phyloP scores from a whole-genome alignment of 441 rosid species.

The Pelargonium fulgidum region DNA sequence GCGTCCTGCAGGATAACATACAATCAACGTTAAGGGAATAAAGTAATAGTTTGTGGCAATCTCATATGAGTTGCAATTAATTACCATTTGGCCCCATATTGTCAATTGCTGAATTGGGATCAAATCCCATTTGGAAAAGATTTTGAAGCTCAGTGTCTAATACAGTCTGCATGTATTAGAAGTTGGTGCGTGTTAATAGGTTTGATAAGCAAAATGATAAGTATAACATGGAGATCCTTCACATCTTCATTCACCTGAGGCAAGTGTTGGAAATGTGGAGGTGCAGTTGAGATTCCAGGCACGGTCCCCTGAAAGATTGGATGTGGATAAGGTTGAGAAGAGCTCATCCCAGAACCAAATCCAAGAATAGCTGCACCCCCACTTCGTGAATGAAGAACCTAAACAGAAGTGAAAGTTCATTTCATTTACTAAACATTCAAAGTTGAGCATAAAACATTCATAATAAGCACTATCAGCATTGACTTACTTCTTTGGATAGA shows the following conservation, averaged over 20 bases:
- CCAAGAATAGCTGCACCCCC: slow-evolving; percentile 37
- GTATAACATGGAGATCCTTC: background rate
- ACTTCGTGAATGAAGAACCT: slow-evolving; percentile 59
- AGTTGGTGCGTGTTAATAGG: background rate
- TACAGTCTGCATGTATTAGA: background rate
- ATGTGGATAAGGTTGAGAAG: slow-evolving; percentile 2
- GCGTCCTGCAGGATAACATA: slow-evolving; percentile 35
- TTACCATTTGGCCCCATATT: slow-evolving; percentile 1
- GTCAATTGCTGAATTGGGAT: slow-evolving; percentile 24
- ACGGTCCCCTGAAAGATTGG: background rate
- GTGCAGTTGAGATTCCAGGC: background rate
- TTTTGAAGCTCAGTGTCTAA: slow-evolving; percentile 3
- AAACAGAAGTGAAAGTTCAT: slow-evolving; percentile 15
- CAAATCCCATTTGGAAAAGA: slow-evolving; percentile 63
- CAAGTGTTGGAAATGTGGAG: background rate
- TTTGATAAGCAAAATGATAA: background rate
- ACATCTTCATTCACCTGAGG: slow-evolving; percentile 40
- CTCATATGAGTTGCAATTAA: background rate
- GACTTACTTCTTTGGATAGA: slow-evolving; percentile 77
- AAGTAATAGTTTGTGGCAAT: background rate
- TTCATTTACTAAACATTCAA: slow-evolving; percentile 18
- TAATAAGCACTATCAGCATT: background rate
- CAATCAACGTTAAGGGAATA: background rate
- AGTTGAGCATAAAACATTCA: background rate
- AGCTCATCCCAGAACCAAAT: background rate